Evolutionary conservation across 306 rosid genomes (phyloP).

Genomic region (Prinsepia uniflora): DNA sequence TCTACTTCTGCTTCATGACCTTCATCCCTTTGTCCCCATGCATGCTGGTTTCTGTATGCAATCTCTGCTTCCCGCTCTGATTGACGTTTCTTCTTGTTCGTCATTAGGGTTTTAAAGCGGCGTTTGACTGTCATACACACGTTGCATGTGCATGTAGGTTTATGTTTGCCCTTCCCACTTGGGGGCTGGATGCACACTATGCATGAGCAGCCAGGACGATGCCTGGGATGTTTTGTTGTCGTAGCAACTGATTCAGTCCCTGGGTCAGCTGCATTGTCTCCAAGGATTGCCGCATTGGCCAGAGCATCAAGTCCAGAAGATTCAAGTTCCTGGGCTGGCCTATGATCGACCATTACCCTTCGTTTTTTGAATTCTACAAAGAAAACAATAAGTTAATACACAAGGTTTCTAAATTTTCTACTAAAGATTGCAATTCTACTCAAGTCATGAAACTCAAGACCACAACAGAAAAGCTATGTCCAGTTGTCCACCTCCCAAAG

Average conservation of each 20-base stretch:
- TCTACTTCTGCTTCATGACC: conserved; percentile 79
- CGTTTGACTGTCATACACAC: conserved; percentile 97
- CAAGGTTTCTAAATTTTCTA: neutral
- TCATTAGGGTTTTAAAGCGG: conserved; percentile 91
- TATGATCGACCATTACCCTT: conserved; percentile 41
- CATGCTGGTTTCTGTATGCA: conserved; percentile 65
- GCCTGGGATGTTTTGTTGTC: conserved; percentile 94
- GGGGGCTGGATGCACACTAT: conserved; percentile 99
- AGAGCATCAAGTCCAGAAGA: conserved; percentile 89
- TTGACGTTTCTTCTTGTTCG: conserved; percentile 94
- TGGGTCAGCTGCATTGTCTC: conserved; percentile 61
- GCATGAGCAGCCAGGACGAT: conserved; percentile 99
- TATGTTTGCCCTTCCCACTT: conserved; percentile 98
- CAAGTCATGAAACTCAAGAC: neutral
- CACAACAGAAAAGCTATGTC: neutral
- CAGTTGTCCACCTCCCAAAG: too few relatives aligned
- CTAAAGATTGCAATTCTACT: neutral
- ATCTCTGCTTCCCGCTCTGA: conserved; percentile 97
- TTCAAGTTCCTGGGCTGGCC: conserved; percentile 54
- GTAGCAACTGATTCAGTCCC: conserved; percentile 66
- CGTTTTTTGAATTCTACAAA: conserved; percentile 75
- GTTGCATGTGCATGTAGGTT: conserved; percentile 87
- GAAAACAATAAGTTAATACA: neutral
- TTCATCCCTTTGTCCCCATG: conserved; percentile 64
- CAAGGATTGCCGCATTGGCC: conserved; percentile 84